phyloP scores from a whole-genome alignment of 768 basidiomycete species.

The Tylopilus plumbeoviolaceoides region DNA sequence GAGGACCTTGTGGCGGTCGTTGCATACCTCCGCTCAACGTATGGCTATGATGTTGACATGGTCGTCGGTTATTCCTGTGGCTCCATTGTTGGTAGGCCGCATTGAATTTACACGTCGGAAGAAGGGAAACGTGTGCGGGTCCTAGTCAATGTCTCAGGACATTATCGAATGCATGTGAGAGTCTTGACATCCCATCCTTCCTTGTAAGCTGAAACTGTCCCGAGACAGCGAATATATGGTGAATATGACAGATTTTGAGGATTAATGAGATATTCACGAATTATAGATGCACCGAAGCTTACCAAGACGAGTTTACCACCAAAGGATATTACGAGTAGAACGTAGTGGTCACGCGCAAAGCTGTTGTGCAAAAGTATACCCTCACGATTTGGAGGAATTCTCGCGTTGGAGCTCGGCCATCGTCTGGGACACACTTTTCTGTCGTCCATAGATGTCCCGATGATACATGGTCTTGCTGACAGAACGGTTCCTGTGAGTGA shows the following conservation, averaged over 20 bases:
- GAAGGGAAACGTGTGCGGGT: slow-evolving; percentile 54
- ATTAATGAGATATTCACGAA: slow-evolving; percentile 1
- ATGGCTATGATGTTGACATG: slow-evolving; percentile 66
- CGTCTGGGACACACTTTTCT: slow-evolving; percentile 72
- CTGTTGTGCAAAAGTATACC: slow-evolving; percentile 48
- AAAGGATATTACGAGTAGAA: slow-evolving; percentile 64
- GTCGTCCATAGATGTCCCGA: slow-evolving; percentile 55
- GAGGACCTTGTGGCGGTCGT: slow-evolving; percentile 66
- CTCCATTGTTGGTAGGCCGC: slow-evolving; percentile 57
- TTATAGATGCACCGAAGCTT: slow-evolving; percentile 27
- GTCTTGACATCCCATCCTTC: neutral
- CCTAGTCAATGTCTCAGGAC: slow-evolving; percentile 73
- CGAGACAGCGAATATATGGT: slow-evolving; percentile 28
- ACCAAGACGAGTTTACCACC: slow-evolving; percentile 48
- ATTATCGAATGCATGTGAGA: slow-evolving; percentile 75
- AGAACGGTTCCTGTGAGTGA: slow-evolving; percentile 58
- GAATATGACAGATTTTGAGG: neutral
- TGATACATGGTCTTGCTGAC: slow-evolving; percentile 73
- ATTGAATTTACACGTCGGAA: slow-evolving; percentile 63
- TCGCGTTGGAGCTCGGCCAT: slow-evolving; percentile 61
- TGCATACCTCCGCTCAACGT: slow-evolving; percentile 49
- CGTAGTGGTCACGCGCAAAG: slow-evolving; percentile 61
- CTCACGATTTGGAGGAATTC: slow-evolving; percentile 59
- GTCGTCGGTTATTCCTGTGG: slow-evolving; percentile 80
- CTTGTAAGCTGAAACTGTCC: slow-evolving; percentile 3